Base-by-base conservation (phyloP, 23 red algal genomes). In the Rhodosorus marinus region DNA sequence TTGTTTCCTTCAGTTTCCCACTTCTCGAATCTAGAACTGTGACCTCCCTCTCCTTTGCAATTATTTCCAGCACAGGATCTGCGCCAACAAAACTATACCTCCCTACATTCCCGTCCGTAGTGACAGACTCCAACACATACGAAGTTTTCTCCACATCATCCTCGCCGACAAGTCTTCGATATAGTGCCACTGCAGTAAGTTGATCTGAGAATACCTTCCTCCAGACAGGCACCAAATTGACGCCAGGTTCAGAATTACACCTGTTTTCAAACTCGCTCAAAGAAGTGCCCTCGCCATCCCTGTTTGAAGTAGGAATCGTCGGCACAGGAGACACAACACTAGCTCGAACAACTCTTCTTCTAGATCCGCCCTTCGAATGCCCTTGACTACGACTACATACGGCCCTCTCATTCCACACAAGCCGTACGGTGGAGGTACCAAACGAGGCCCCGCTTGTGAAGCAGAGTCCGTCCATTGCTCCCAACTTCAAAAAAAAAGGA, bases 51-150 rank as follows among this genome's bases (percentile, higher is more conserved):
- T 52, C 32, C 26, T 55, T 63, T 58, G 36, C 78, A 29, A 65
- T 36, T 46, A 62, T 69, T 23, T 86, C 75, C 29, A 53, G 40
- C 5, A 65, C 47, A 4, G 90, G 90, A 8, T 63, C 43, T 4
- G 81, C 54, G 17, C 90, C 90, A 32, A 98, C 56, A 49, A 78
- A 74, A 24, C 73, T 81, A 68, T 81, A 98, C 17, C 90, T 66
- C 20, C 90, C 90, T 4, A 85, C 64, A 2, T 69, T 62, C 23
- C 77, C 78, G 29, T 60, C 72, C 20, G 67, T 81, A 24, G 62
- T 49, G 23, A 85, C 90, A 27, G 72, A 85, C 64, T 98, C 90
- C 26, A 98, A 57, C 33, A 98, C 53, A 35, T 86, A 98, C 8
- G 73, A 70, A 29, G 77, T 79, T 49, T 51, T 59, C 3, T 25